Evolutionary conservation across 306 rosid species (phyloP).

Genomic region (Castanospermum australe): DNA sequence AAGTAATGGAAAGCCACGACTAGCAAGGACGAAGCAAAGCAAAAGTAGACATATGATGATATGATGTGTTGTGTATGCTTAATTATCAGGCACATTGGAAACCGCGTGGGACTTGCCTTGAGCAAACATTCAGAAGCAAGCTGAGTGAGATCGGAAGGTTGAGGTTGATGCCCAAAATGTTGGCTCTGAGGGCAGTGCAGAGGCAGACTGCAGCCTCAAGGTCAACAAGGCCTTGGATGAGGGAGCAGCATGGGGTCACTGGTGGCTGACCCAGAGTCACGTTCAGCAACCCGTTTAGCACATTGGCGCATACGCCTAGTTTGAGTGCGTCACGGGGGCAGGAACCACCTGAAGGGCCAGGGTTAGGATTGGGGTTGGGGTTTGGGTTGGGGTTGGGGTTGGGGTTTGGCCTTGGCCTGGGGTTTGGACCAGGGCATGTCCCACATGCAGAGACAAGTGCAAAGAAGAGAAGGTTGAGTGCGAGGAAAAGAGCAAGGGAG

Average conservation of each 20-base stretch:
- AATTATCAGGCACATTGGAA: slow-evolving; percentile 52
- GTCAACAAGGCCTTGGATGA: slow-evolving; percentile 66
- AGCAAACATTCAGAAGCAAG: slow-evolving; percentile 75
- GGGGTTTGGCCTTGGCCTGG: slow-evolving; percentile 28
- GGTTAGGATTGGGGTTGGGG: background rate
- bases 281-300: slow-evolving; percentile 57
- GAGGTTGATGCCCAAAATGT: slow-evolving; percentile 63
- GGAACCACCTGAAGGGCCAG: slow-evolving; percentile 5
- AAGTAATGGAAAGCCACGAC: background rate
- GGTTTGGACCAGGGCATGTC: slow-evolving; percentile 31
- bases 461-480: slow-evolving; percentile 70
- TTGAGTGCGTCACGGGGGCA: slow-evolving; percentile 75
- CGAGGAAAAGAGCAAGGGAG: slow-evolving; percentile 66
- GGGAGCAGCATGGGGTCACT: slow-evolving; percentile 60
- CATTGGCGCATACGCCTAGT: slow-evolving; percentile 61
- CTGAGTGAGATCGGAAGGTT: slow-evolving; percentile 65
- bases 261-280: slow-evolving; percentile 58
- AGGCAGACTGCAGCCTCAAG: slow-evolving; percentile 79
- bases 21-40: background rate
- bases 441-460: slow-evolving; percentile 58
- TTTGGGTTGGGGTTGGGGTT: background rate
- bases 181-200: slow-evolving; percentile 75
- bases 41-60: background rate
- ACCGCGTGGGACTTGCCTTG: slow-evolving; percentile 32
- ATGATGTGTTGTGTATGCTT: background rate